phyloP scores from a whole-genome alignment of 75 land plant genomes.

The Cunninghamia lanceolata region DNA sequence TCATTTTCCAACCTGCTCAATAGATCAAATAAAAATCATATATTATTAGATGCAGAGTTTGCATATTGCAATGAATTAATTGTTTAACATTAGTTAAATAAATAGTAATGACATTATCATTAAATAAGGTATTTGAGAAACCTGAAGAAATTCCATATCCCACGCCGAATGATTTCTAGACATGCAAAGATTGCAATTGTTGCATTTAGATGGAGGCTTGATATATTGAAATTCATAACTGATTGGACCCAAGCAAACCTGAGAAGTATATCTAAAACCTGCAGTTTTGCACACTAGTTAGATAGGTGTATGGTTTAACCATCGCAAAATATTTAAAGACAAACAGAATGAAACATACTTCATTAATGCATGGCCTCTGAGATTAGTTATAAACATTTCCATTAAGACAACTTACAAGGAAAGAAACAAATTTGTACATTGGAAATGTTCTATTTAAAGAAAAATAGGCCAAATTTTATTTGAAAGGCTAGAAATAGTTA shows the following conservation, averaged over 20 bases:
- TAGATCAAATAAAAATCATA: neutral
- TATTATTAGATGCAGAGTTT: too few relatives aligned
- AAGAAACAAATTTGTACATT: neutral
- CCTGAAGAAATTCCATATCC: slow-evolving; percentile 19
- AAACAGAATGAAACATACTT: neutral
- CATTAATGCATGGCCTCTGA: neutral
- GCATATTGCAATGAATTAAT: neutral
- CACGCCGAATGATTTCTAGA: slow-evolving; percentile 40
- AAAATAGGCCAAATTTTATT: neutral
- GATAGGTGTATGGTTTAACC: neutral
- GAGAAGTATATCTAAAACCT: slow-evolving; percentile 72
- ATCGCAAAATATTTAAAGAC: too few relatives aligned
- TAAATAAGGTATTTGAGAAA: neutral
- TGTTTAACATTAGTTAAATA: neutral
- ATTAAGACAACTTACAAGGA: neutral
- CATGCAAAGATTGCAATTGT: slow-evolving; percentile 21
- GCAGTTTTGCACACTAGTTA: neutral
- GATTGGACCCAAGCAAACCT: slow-evolving; percentile 88
- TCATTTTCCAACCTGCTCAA: slow-evolving; percentile 71
- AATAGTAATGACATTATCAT: neutral
- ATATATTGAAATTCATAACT: slow-evolving; percentile 40
- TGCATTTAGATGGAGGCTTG: slow-evolving; percentile 22
- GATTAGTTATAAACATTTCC: neutral
- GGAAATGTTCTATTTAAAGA: neutral
- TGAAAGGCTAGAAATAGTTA: neutral